Percentiles rank a stretch among this genome's conserved stretches.
Conservation (phyloP, 2,329 filamentous ascomycete species). For the Shiraia bambusicola region DNA sequence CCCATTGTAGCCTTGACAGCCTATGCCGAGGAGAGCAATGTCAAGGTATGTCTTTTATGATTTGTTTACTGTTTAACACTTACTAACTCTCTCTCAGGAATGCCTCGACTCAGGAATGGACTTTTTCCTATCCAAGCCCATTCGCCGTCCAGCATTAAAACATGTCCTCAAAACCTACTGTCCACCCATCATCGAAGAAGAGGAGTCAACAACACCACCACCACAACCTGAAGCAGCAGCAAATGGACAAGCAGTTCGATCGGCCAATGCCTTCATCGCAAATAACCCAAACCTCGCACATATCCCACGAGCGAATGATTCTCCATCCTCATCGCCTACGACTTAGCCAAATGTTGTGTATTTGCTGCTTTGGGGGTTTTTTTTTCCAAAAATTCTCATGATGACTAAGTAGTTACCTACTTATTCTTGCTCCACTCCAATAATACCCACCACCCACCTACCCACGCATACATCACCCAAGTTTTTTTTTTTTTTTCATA, state of each 20-base stretch:
- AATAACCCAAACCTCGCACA: slow-evolving; percentile 7
- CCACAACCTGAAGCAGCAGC: not conserved
- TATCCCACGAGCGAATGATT: slow-evolving; percentile 9
- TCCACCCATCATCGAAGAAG: slow-evolving; percentile 74
- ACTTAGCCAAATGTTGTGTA: slow-evolving; percentile 13
- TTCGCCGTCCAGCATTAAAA: slow-evolving; percentile 80
- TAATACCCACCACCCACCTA: no score
- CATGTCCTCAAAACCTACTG: slow-evolving; percentile 81
- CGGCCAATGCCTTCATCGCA: not conserved
- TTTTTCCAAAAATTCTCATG: no score
- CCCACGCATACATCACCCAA: no score
- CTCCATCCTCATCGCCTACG: slow-evolving; percentile 14
- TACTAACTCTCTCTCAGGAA: slow-evolving; percentile 35
- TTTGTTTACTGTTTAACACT: not conserved
- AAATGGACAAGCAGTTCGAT: slow-evolving; percentile 12
- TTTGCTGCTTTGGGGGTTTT: not conserved
- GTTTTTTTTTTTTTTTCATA: no score
- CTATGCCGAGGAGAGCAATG: slow-evolving; percentile 86
- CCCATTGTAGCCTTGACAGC: slow-evolving; percentile 91
- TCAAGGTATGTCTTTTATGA: slow-evolving; percentile 63
- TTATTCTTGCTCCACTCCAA: no score
- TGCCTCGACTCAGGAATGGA: slow-evolving; percentile 87
- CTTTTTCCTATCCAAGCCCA: slow-evolving; percentile 76
- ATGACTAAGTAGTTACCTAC: no score
- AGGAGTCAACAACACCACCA: slow-evolving; percentile 28